A percentile compares a stretch with the other conserved stretches of the same genome.
Evolutionary conservation across 257 asterid genomes (phyloP).

Genomic region (Gardenia jasminoides): DNA sequence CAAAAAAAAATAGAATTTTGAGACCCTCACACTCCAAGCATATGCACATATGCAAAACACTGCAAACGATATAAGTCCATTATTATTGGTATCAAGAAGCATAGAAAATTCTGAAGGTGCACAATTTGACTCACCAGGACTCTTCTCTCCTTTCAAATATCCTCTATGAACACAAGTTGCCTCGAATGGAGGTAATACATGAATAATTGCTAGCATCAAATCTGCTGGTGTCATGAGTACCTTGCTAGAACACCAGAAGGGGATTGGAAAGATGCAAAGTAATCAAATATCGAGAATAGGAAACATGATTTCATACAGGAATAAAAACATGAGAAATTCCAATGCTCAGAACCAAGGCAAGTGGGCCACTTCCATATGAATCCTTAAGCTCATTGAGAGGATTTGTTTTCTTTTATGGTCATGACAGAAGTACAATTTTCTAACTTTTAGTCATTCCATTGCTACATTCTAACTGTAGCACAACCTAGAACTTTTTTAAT

Average conservation of each 20-base stretch:
- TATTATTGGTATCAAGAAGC: constrained; percentile 82
- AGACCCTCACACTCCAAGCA: too few relatives aligned
- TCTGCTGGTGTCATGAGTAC: constrained; percentile 77
- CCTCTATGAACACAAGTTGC: constrained; percentile 69
- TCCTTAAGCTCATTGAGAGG: too few relatives aligned
- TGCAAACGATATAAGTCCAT: constrained; percentile 82
- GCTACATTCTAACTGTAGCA: background rate
- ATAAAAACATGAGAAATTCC: too few relatives aligned
- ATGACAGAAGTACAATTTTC: background rate
- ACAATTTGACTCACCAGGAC: constrained; percentile 48
- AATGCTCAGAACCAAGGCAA: too few relatives aligned
- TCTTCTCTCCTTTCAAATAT: constrained; percentile 59
- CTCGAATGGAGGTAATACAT: constrained; percentile 87
- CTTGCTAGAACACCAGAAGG: constrained; percentile 76
- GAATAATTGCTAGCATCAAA: constrained; percentile 85
- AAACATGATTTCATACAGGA: background rate
- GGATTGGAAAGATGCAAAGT: constrained; percentile 65
- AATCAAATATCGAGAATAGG: constrained; percentile 68
- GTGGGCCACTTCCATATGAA: too few relatives aligned
- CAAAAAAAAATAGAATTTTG: too few relatives aligned
- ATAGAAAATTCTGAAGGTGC: constrained; percentile 76
- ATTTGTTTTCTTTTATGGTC: too few relatives aligned
- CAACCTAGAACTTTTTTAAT: background rate
- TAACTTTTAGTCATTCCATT: background rate
- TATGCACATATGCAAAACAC: constrained; percentile 35